A percentile compares a stretch with the other conserved stretches of the same genome.
These are phyloP conservation scores for Cyclanthera cordifolia DNA, from an alignment of 306 rosid genomes.

Conservation along the genomic window DNA sequence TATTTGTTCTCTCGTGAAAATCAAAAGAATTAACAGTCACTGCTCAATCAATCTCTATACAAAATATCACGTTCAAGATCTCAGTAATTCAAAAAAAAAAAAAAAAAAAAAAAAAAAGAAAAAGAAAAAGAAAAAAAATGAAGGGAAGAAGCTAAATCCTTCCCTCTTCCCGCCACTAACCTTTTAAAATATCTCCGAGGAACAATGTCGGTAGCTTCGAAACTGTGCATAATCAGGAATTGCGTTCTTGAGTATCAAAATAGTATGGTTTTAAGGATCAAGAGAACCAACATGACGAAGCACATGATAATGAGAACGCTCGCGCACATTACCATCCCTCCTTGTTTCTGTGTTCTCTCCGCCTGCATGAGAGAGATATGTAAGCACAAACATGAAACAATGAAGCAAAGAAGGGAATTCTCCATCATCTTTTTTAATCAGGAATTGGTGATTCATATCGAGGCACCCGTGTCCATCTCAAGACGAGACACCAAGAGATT, in stretches of 20 bases:
- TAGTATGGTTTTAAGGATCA: constrained; percentile 74
- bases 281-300: constrained; percentile 73
- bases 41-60: constrained; percentile 8
- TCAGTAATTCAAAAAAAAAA: not conserved
- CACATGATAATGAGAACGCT: constrained; percentile 90
- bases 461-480: too few species aligned
- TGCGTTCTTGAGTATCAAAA: constrained; percentile 35
- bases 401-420: not conserved
- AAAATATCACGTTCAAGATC: not conserved
- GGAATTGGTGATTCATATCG: too few species aligned
- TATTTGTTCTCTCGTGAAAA: not conserved
- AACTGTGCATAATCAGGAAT: not conserved
- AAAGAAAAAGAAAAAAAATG: too few species aligned
- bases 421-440: too few species aligned
- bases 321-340: constrained; percentile 95
- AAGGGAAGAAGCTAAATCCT: not conserved
- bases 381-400: constrained; percentile 9
- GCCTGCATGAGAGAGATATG: constrained; percentile 64
- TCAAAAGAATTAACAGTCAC: not conserved
- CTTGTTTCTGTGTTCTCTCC: constrained; percentile 83
- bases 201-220: constrained; percentile 12
- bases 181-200: constrained; percentile 18
- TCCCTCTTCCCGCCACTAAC: not conserved
- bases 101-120: too few species aligned
- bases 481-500: too few species aligned